These are phyloP conservation scores for Taphrina deformans DNA, from an alignment of 1,139 yeast species.

Conservation along the genomic window DNA sequence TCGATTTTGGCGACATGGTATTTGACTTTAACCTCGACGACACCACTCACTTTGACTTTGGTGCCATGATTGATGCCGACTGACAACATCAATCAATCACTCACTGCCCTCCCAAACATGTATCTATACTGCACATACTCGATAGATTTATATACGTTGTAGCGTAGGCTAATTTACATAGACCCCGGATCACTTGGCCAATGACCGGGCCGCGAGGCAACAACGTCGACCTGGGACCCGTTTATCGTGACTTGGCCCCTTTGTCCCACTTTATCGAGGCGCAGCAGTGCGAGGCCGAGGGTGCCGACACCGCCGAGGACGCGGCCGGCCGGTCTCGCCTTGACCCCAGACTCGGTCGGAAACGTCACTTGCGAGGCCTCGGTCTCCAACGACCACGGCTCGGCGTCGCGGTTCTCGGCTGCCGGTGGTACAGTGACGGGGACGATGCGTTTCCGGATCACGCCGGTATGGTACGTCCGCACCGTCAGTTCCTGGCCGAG, in stretches of 20 bases:
- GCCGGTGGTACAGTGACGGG: conserved; percentile 54
- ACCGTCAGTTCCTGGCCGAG: conserved; percentile 95
- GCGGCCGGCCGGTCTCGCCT: conserved; percentile 55
- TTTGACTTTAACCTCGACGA: conserved; percentile 13
- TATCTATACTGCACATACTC: not conserved
- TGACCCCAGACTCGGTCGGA: conserved; percentile 42
- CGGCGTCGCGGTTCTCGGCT: not conserved
- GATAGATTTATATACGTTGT: not conserved
- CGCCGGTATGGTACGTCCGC: conserved; percentile 79
- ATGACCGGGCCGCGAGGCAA: not conserved
- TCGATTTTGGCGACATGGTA: conserved; percentile 20
- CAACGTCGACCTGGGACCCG: not conserved
- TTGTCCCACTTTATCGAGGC: conserved; percentile 48
- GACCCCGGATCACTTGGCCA: conserved; percentile 3
- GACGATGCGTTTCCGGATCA: conserved; percentile 73
- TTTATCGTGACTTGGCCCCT: not conserved
- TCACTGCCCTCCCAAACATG: not conserved
- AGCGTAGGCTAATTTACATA: not conserved
- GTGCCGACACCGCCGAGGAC: conserved; percentile 59
- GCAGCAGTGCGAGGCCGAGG: conserved; percentile 65
- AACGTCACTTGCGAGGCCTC: not conserved
- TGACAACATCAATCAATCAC: not conserved
- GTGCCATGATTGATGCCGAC: conserved; percentile 20
- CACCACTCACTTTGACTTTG: conserved; percentile 17
- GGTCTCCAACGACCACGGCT: not conserved